Percentiles rank a stretch among this genome's conserved stretches.
phyloP scores from a whole-genome alignment of 169 alveolate species.

The Plasmodium chabaudi region DNA sequence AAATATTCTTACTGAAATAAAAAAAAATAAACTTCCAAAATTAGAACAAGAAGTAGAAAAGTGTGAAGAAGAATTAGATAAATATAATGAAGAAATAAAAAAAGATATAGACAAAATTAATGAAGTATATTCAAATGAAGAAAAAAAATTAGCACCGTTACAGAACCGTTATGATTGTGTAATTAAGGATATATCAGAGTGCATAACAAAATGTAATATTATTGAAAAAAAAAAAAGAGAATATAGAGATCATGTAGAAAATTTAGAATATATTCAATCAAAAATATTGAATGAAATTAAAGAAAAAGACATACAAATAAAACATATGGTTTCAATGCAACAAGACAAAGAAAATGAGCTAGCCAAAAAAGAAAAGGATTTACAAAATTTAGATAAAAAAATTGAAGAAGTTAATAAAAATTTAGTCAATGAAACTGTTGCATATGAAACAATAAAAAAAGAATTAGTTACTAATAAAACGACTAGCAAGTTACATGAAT shows the following conservation, averaged over 20 bases:
- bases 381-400: slow-evolving; percentile 42
- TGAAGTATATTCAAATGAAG: slow-evolving; percentile 77
- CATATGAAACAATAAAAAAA: slow-evolving; percentile 78
- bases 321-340: slow-evolving; percentile 35
- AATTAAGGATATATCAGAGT: slow-evolving; percentile 76
- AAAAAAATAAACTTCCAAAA: slow-evolving; percentile 78
- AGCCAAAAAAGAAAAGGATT: slow-evolving; percentile 15
- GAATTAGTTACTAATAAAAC: slow-evolving; percentile 72
- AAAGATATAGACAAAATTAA: slow-evolving; percentile 77
- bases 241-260: slow-evolving; percentile 26
- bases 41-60: slow-evolving; percentile 79
- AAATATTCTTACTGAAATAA: slow-evolving; percentile 62
- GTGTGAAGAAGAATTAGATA: slow-evolving; percentile 82
- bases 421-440: slow-evolving; percentile 48
- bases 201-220: slow-evolving; percentile 72
- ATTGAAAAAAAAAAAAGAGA: slow-evolving; percentile 74
- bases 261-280: slow-evolving; percentile 28
- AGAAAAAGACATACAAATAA: slow-evolving; percentile 46
- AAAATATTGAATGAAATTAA: slow-evolving; percentile 68
- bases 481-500: slow-evolving; percentile 74
- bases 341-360: slow-evolving; percentile 15
- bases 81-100: slow-evolving; percentile 74
- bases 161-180: slow-evolving; percentile 79
- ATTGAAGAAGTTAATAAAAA: slow-evolving; percentile 21
- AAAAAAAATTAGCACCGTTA: slow-evolving; percentile 81